Conservation (phyloP, 768 basidiomycete species). For the Cystofilobasidium ferigula region DNA sequence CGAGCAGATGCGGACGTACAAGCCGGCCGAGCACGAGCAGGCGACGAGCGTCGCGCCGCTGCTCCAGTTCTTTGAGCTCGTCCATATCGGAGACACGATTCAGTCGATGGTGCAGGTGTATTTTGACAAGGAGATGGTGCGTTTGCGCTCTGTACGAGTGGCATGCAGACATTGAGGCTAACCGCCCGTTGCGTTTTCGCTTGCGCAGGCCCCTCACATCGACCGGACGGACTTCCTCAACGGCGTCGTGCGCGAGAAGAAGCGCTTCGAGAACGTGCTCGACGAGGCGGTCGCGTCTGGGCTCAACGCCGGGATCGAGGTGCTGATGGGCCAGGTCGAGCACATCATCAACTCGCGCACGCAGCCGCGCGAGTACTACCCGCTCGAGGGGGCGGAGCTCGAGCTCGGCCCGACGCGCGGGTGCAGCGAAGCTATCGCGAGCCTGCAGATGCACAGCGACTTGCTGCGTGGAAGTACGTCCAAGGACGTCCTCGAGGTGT, state of each 20-base stretch:
- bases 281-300: constrained; percentile 91
- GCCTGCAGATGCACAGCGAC: constrained; percentile 80
- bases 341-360: constrained; percentile 79
- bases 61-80: constrained; percentile 92
- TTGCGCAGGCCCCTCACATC: constrained; percentile 60
- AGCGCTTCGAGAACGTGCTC: constrained; percentile 78
- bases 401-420: constrained; percentile 79
- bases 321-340: constrained; percentile 93
- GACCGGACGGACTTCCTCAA: constrained; percentile 90
- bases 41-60: constrained; percentile 79
- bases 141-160: constrained; percentile 29
- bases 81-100: constrained; percentile 93
- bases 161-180: neutral
- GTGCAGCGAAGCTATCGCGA: constrained; percentile 78
- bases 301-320: constrained; percentile 87
- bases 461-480: constrained; percentile 85
- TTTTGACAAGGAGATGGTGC: constrained; percentile 87
- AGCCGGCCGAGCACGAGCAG: constrained; percentile 72
- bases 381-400: constrained; percentile 62
- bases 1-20: constrained; percentile 77
- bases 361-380: constrained; percentile 78
- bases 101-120: constrained; percentile 97
- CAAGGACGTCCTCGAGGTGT: constrained; percentile 92
- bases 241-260: constrained; percentile 87
- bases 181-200: neutral